Conservation (phyloP, 2,329 filamentous ascomycete species). For the Fusarium fracticaudum region DNA sequence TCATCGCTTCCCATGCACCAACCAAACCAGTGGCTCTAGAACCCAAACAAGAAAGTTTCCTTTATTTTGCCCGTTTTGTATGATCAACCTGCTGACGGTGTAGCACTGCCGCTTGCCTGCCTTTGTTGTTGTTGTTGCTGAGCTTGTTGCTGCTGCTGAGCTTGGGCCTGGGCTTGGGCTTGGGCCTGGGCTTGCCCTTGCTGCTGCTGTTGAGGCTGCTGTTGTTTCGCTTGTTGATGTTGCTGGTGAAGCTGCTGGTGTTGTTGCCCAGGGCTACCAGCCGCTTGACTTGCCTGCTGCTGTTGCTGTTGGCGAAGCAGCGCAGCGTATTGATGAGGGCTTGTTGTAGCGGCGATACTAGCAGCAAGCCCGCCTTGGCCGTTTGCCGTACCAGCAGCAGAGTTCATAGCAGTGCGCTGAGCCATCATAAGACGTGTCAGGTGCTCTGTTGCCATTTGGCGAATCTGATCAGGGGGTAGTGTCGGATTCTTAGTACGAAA, state of each 20-base stretch:
- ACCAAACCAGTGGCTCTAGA: constrained; percentile 13
- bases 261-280: constrained; percentile 43
- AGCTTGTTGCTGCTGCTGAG: constrained; percentile 14
- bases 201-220: constrained; percentile 33
- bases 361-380: constrained; percentile 60
- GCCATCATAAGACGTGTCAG: constrained; percentile 59
- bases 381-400: constrained; percentile 59
- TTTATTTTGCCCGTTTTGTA: constrained; percentile 9
- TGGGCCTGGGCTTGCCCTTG: constrained; percentile 1
- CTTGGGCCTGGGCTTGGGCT: constrained; percentile 2
- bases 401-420: constrained; percentile 63
- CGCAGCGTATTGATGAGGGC: constrained; percentile 69
- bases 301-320: constrained; percentile 67
- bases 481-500: constrained; percentile 63
- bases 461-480: constrained; percentile 59
- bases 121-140: constrained; percentile 43
- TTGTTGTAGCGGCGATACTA: constrained; percentile 58
- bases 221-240: constrained; percentile 39
- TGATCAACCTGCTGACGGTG: constrained; percentile 47
- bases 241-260: constrained; percentile 42
- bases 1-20: constrained; percentile 18
- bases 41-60: constrained; percentile 16
- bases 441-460: constrained; percentile 62
- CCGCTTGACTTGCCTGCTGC: constrained; percentile 50
- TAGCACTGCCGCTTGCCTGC: constrained; percentile 53